Percentiles rank a stretch among this genome's conserved stretches.
These are phyloP conservation scores for Lachancea thermotolerans DNA, from an alignment of 805 yeast species.

Conservation along the genomic window DNA sequence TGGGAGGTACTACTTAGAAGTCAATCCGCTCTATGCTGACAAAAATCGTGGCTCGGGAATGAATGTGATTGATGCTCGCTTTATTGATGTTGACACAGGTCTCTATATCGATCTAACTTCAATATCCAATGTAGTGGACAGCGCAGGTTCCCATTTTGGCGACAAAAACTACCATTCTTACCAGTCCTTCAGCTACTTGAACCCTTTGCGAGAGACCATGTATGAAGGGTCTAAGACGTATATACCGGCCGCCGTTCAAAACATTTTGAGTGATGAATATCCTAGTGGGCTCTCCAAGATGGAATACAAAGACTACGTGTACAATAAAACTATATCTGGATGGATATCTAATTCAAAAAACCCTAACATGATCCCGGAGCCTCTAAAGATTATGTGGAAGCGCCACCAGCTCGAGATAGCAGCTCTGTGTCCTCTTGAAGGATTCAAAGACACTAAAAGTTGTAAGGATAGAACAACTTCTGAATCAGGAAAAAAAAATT, in stretches of 20 bases:
- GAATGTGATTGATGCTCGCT: constrained; percentile 52
- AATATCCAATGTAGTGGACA: constrained; percentile 21
- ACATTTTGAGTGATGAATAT: constrained; percentile 8
- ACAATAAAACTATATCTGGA: neutral
- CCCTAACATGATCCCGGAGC: neutral
- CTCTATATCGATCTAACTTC: constrained; percentile 56
- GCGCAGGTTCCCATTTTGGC: neutral
- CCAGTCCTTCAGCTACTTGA: constrained; percentile 1
- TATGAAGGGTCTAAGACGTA: constrained; percentile 9
- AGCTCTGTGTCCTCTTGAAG: neutral
- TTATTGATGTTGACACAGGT: constrained; percentile 53
- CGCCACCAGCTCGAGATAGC: neutral
- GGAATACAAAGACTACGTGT: constrained; percentile 4
- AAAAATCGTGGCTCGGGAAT: constrained; percentile 3
- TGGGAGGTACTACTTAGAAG: constrained; percentile 40
- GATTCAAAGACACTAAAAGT: no score
- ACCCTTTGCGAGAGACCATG: constrained; percentile 8
- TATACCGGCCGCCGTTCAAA: constrained; percentile 6
- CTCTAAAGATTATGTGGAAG: neutral
- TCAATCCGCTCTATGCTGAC: constrained; percentile 39
- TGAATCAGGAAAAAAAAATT: no score
- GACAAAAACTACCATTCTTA: constrained; percentile 7
- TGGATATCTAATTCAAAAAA: neutral
- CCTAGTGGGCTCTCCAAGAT: constrained; percentile 4
- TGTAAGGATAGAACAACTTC: no score